phyloP scores from a whole-genome alignment of 2,329 filamentous ascomycete species.

The Aspergillus nomiae region DNA sequence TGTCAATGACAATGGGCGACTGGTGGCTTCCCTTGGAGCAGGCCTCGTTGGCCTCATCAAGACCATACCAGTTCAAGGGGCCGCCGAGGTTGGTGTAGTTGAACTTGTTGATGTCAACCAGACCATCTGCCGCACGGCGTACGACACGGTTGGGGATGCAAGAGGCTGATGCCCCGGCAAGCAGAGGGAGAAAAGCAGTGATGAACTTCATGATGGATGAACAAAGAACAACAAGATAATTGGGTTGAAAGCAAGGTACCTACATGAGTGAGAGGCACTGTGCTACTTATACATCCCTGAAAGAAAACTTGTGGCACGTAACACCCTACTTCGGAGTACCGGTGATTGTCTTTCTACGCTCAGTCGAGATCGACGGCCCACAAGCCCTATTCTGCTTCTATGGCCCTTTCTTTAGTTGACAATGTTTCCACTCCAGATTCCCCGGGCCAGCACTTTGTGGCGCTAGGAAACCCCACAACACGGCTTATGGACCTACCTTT shows the following conservation, averaged over 20 bases:
- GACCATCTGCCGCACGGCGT: background rate
- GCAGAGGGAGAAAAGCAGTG: background rate
- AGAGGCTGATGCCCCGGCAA: background rate
- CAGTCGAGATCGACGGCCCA: background rate
- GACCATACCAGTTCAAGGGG: slow-evolving; percentile 56
- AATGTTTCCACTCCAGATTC: background rate
- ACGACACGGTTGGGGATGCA: background rate
- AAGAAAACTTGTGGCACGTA: background rate
- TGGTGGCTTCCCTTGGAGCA: slow-evolving; percentile 55
- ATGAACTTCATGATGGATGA: background rate
- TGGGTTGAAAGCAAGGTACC: background rate
- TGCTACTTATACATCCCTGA: background rate
- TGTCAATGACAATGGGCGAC: slow-evolving; percentile 58
- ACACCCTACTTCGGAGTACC: background rate
- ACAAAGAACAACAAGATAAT: background rate
- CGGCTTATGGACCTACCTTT: too few relatives aligned
- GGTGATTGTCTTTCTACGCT: background rate
- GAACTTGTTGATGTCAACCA: background rate
- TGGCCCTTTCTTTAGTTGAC: background rate
- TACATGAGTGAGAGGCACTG: background rate
- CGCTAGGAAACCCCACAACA: background rate
- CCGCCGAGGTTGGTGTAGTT: slow-evolving; percentile 37
- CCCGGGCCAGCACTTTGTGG: background rate
- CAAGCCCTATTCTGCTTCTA: background rate
- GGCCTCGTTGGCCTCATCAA: slow-evolving; percentile 45